These are phyloP conservation scores for Coriaria nepalensis DNA, from an alignment of 306 rosid genomes.

Conservation along the genomic window DNA sequence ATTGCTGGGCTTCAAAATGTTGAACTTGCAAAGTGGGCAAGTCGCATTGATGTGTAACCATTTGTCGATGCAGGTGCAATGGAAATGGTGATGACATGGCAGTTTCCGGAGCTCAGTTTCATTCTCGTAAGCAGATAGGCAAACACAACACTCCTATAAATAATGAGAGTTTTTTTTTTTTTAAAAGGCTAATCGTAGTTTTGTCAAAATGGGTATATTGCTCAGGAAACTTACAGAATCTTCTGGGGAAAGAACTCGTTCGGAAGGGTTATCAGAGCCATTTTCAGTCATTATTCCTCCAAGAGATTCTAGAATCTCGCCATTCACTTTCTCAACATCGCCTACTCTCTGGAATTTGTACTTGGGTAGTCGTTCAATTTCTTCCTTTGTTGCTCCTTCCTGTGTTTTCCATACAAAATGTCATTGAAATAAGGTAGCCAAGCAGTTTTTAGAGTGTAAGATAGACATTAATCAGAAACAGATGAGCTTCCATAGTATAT, in stretches of 20 bases:
- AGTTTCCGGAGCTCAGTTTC: slow-evolving; percentile 61
- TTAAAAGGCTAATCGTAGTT: too few species aligned
- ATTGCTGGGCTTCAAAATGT: slow-evolving; percentile 35
- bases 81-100: slow-evolving; percentile 82
- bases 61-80: slow-evolving; percentile 74
- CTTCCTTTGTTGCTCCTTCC: slow-evolving; percentile 91
- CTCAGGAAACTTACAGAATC: slow-evolving; percentile 56
- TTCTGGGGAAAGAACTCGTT: slow-evolving; percentile 38
- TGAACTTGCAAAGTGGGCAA: slow-evolving; percentile 89
- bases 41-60: slow-evolving; percentile 67
- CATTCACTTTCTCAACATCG: slow-evolving; percentile 31
- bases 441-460: background rate
- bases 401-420: slow-evolving; percentile 32
- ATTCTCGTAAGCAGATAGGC: slow-evolving; percentile 56
- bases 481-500: too few species aligned
- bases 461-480: background rate
- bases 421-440: slow-evolving; percentile 9
- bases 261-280: slow-evolving; percentile 27
- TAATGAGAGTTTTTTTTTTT: slow-evolving; percentile 4
- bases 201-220: background rate
- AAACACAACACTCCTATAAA: slow-evolving; percentile 74
- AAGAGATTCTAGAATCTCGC: slow-evolving; percentile 38
- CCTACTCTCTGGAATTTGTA: slow-evolving; percentile 34
- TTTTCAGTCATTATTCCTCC: slow-evolving; percentile 54
- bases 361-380: slow-evolving; percentile 64